Evolutionary conservation across 305 asterid genomes (phyloP), one percentile per base, ranked within the genome.

Genomic region (Fraxinus sp.): DNA sequence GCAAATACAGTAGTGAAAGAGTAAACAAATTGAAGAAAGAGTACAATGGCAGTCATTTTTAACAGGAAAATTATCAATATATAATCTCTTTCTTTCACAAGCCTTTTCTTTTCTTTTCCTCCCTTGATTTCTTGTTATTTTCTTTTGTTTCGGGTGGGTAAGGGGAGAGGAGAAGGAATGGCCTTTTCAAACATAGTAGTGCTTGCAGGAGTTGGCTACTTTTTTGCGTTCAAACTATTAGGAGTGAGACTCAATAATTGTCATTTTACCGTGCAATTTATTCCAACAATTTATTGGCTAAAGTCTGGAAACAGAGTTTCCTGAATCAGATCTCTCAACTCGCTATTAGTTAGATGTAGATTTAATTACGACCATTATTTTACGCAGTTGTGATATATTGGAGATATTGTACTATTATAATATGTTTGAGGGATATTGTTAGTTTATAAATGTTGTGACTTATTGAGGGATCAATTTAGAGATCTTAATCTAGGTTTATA

Each of bases 61-160:
- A 79, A 70, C 22, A 35, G 59, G 26, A 66, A 5, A 20, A 77
- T 36, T 28, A 22, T 20, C 55, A 39, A 62, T 76, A 55, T n/a
- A 36, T 26, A 24, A 36, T 44, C 68, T 77, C 36, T 33, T 52
- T 52, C 24, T 49, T 44, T 52, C 3, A 35, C 20, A 39, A 75
- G 73, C 81, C 33, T 64, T 41, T 81, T 9, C 78, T 71, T 52
- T 20, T 46, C 33, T 78, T 71, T 46, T 4, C 28, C 71, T 57
- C 36, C 20, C 10, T 18, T 32, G 30, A 5, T 26, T 57, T 55
- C 74, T 57, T 72, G 8, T 46, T 13, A 26, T 10, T 57, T 30
- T 24, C 41, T 64, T 24, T 8, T 74, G 22, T 18, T 35, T 52
- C 8, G 62, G 62, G 62, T 52, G 62, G 62, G 62, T 52, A 16